Base-by-base conservation (phyloP, 148 eudicot species). In the Drosera capensis region DNA sequence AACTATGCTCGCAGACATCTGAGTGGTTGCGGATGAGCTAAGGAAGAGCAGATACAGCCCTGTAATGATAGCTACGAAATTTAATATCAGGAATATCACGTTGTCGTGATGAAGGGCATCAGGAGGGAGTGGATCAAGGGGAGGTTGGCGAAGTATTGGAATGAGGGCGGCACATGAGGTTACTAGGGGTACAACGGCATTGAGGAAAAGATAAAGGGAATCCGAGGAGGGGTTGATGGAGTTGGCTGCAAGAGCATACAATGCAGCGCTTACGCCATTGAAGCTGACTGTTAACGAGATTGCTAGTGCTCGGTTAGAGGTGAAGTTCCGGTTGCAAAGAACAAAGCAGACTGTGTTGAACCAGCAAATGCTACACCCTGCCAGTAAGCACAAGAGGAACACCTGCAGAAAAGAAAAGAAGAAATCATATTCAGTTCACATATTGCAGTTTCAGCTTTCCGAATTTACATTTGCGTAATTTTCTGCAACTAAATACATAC, bases 351-450 rank as follows among this genome's bases (percentile, higher is more conserved):
- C 93, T 2, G 96, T 82, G 70, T 81, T 81, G 73, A 86, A 86
- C 96, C 96, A 86, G 64, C 79, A 73, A 46, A 86, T 86, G 78
- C 96, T 86, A 61, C 81, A 71, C 16, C 96, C 93, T 37, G 87
- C 77, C 47, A 86, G 44, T 43, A 82, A 66, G 72, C 82, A 86
- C 15, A 78, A 72, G n/a, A 74, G 43, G 46, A 82, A 82, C 23
- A 86, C 83, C 87, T 78, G 93, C 29, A 52, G 56, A 3, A 40
- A 19, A 15, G 15, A 31, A 3, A 2, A 29, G 8, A 31, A 16
- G 14, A 28, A 15, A 1, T 16, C 21, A 48, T 29, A 30, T 16
- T 8, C 5, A 30, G 15, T 1, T 11, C 7, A 14, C 21, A n/a
- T 25, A 6, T 19, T 16, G 20, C 12, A 19, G 26, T 1, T n/a